Conservation (phyloP, 2,329 filamentous ascomycete species). For the Sporothrix mexicana region DNA sequence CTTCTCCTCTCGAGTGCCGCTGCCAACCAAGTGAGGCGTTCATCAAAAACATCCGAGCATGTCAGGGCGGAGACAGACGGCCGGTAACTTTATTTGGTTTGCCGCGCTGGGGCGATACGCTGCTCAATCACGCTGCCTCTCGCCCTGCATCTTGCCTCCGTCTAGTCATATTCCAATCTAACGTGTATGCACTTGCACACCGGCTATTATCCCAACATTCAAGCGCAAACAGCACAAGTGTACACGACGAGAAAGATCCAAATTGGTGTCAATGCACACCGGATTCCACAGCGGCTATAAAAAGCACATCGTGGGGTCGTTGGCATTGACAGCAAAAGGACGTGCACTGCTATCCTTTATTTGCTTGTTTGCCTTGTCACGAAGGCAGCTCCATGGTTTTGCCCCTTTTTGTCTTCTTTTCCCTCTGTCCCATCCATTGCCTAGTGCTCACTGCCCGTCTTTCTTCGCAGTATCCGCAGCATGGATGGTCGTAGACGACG, state of each 20-base stretch:
- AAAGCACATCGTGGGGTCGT: neutral
- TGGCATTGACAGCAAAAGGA: neutral
- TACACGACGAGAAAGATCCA: neutral
- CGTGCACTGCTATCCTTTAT: neutral
- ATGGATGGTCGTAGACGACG: neutral
- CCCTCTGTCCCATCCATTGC: neutral
- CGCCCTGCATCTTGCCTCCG: neutral
- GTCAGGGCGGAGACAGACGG: neutral
- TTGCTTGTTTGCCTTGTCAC: no score
- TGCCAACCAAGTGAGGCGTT: neutral
- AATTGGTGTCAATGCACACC: slow-evolving; percentile 19
- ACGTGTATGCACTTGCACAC: neutral
- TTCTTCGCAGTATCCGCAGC: neutral
- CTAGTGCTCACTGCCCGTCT: neutral
- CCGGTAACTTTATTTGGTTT: neutral
- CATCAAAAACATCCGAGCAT: neutral
- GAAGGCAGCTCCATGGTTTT: neutral
- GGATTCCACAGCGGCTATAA: neutral
- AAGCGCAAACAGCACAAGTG: neutral
- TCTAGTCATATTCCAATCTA: neutral
- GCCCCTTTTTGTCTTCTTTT: neutral
- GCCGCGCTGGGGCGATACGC: neutral
- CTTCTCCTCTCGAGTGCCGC: neutral
- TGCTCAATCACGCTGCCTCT: neutral
- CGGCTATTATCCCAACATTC: neutral